Evolutionary conservation across 192 early-diverging fungal species (phyloP), one percentile per base, ranked within the genome.

Genomic region (Coemansia sp.): DNA sequence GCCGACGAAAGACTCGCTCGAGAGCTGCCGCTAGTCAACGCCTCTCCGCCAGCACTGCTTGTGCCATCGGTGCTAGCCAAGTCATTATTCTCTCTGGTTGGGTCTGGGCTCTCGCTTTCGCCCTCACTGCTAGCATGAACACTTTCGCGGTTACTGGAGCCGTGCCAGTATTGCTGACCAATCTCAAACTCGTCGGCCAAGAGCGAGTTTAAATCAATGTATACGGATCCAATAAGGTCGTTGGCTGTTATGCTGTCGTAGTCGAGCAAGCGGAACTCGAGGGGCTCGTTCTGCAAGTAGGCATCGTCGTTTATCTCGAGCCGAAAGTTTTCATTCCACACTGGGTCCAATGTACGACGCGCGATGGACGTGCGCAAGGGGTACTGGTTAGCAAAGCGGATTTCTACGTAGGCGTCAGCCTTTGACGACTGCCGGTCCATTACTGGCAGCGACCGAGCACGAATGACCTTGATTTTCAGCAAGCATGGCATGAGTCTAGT

Each of bases 361-460:
- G 79, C 82, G 35, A 89, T 89, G 35, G 84, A 71, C 6, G 89
- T 92, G 21, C 85, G 70, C 27, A 83, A 64, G 4, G 75, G 70
- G 32, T 93, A 89, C 62, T 86, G 85, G 61, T 89, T 86, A 8
- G 84, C 86, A 62, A 92, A 91, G 59, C 82, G 82, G 36, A 90
- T 80, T 59, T 93, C 91, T 17, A 90, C 91, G 52, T 88, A 93
- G n/a, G 91, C 91, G 67, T 93, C 91, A 14, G 90, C 88, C 57
- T 89, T 75, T 58, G 90, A 89, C 6, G 89, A 87, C 19, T 86
- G 77, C 56, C 89, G 70, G 78, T 93, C 91, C 91, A 93, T 93
- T 54, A 93, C 83, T 9, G 91, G 91, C 60, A 93, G 82, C 58
- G 92, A 87, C 56, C 88, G 67, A 5, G 90, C 91, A 3, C 79